phyloP scores from a whole-genome alignment of 805 yeast species.

The Ogataea allantospora region DNA sequence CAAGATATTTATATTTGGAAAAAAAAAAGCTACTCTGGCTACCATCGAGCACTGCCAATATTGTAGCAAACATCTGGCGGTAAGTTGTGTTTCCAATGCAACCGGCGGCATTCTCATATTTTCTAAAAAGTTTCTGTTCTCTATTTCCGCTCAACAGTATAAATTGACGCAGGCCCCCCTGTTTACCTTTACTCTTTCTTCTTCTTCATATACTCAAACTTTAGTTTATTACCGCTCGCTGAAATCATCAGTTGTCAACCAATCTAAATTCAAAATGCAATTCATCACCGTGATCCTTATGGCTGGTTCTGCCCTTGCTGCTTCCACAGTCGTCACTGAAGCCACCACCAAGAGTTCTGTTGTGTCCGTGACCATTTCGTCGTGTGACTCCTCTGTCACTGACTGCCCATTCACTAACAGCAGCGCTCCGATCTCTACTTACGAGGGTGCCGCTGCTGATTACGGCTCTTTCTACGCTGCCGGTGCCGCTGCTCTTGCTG shows the following conservation, averaged over 20 bases:
- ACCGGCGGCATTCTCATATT: neutral
- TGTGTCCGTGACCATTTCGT: constrained; percentile 38
- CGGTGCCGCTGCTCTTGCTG: constrained; percentile 35
- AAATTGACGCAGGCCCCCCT: constrained; percentile 7
- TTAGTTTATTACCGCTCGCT: constrained; percentile 7
- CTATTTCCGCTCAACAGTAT: constrained; percentile 1
- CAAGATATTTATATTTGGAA: neutral
- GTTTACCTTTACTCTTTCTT: constrained; percentile 5
- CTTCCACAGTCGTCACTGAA: constrained; percentile 26
- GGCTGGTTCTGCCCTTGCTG: constrained; percentile 35
- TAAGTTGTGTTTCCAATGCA: constrained; percentile 2
- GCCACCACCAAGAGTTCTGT: constrained; percentile 37
- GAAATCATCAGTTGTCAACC: constrained; percentile 1
- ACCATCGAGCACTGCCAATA: constrained; percentile 1
- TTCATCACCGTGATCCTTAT: constrained; percentile 39
- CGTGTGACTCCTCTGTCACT: constrained; percentile 37
- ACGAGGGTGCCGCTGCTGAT: constrained; percentile 36
- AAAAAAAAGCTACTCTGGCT: constrained; percentile 1
- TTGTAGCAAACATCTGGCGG: constrained; percentile 7
- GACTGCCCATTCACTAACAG: constrained; percentile 26
- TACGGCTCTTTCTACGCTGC: constrained; percentile 31
- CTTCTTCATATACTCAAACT: neutral
- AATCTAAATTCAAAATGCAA: constrained; percentile 39
- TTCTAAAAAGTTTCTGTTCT: constrained; percentile 1
- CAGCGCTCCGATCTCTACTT: constrained; percentile 32